A percentile compares a stretch with the other conserved stretches of the same genome.
Conservation (phyloP, 768 basidiomycete genomes). For the Mrakia frigida region DNA sequence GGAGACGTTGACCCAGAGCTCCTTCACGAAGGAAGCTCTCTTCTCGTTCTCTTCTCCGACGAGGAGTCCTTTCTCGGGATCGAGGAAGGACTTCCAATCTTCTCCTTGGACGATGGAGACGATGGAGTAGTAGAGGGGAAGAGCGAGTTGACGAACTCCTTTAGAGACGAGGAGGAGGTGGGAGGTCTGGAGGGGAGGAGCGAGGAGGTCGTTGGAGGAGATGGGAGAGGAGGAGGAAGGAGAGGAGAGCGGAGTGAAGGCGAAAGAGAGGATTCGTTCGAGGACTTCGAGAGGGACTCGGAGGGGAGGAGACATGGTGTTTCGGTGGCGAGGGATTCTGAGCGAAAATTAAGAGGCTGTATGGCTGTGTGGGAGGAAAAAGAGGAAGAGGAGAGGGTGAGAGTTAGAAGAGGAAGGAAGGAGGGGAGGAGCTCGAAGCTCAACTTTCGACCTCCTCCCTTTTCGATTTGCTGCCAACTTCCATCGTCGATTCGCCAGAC, state of each 20-base stretch:
- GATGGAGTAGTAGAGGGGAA: not conserved
- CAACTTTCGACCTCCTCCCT: not conserved
- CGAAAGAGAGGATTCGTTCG: no score
- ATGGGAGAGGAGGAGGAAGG: no score
- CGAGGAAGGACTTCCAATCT: not conserved
- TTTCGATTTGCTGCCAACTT: not conserved
- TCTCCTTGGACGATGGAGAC: not conserved
- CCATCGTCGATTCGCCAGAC: not conserved
- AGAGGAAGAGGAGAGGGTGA: no score
- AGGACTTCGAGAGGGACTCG: no score
- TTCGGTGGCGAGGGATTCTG: no score
- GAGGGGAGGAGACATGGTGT: no score
- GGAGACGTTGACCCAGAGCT: no score
- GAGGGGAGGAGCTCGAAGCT: not conserved
- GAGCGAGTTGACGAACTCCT: not conserved
- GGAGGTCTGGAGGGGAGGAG: not conserved
- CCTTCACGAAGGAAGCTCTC: no score
- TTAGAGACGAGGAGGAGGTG: not conserved
- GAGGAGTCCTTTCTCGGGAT: conserved; percentile 2
- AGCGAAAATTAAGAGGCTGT: no score
- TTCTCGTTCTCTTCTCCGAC: no score
- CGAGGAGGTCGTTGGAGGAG: not conserved
- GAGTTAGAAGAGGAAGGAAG: not conserved
- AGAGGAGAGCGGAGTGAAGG: no score
- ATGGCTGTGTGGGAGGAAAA: no score